These are phyloP conservation scores for Phytophthora crassamura DNA, from an alignment of 352 stramenopile species.

Conservation along the genomic window DNA sequence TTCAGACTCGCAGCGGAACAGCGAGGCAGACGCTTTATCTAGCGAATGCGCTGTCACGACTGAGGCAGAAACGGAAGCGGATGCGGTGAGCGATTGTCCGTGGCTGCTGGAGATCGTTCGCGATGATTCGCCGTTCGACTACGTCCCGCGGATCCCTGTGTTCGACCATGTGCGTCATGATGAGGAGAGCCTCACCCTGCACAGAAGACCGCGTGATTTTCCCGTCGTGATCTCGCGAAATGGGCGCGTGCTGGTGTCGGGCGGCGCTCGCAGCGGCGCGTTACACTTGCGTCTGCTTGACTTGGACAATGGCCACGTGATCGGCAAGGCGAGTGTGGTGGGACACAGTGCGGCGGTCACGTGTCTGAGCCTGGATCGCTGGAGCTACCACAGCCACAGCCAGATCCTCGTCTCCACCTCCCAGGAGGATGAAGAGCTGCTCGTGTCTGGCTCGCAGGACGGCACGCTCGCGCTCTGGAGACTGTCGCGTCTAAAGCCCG, in stretches of 20 bases:
- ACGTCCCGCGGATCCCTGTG: slow-evolving; percentile 80
- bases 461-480: slow-evolving; percentile 75
- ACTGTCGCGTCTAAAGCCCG: slow-evolving; percentile 73
- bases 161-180: slow-evolving; percentile 54
- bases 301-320: slow-evolving; percentile 81
- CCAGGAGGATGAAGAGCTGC: slow-evolving; percentile 75
- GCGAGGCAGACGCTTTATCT: slow-evolving; percentile 22
- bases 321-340: slow-evolving; percentile 84
- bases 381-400: slow-evolving; percentile 51
- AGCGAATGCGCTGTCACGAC: slow-evolving; percentile 2
- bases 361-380: slow-evolving; percentile 73
- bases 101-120: slow-evolving; percentile 77
- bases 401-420: slow-evolving; percentile 34
- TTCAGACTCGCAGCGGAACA: slow-evolving; percentile 19
- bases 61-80: slow-evolving; percentile 16
- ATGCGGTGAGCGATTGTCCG: slow-evolving; percentile 45
- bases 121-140: slow-evolving; percentile 81
- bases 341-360: slow-evolving; percentile 76
- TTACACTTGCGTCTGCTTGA: slow-evolving; percentile 82
- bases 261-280: slow-evolving; percentile 73
- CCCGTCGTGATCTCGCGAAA: slow-evolving; percentile 74
- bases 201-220: slow-evolving; percentile 33
- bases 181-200: slow-evolving; percentile 20
- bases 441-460: slow-evolving; percentile 78
- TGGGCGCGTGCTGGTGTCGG: slow-evolving; percentile 75